Evolutionary conservation across 495 filamentous ascomycete species (phyloP).

Genomic region (Talaromyces thailandensis): DNA sequence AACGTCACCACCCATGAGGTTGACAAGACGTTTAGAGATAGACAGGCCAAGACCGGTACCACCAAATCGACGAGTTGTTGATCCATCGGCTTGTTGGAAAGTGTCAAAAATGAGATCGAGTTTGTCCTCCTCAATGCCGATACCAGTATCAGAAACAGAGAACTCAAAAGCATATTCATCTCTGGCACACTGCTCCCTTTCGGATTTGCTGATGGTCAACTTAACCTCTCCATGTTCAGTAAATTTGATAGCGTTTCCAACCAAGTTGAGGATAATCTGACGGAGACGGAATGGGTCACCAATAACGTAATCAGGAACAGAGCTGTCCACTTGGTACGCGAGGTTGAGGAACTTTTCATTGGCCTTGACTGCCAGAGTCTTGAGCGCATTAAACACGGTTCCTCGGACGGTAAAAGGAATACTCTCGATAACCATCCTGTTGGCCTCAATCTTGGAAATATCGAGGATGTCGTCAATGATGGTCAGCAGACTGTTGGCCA

Average conservation of each 20-base stretch:
- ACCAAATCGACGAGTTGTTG: slow-evolving; percentile 93
- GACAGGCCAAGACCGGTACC: slow-evolving; percentile 93
- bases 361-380: slow-evolving; percentile 93
- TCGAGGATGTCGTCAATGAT: slow-evolving; percentile 99
- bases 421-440: slow-evolving; percentile 98
- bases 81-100: slow-evolving; percentile 98
- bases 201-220: slow-evolving; percentile 72
- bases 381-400: slow-evolving; percentile 95
- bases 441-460: slow-evolving; percentile 98
- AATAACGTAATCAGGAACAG: slow-evolving; percentile 92
- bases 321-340: slow-evolving; percentile 88
- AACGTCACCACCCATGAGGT: slow-evolving; percentile 94
- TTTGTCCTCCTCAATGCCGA: slow-evolving; percentile 94
- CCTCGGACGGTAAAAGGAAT: slow-evolving; percentile 94
- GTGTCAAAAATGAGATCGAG: slow-evolving; percentile 98
- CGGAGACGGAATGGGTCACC: slow-evolving; percentile 95
- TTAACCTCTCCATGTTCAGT: slow-evolving; percentile 97
- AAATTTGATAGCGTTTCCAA: slow-evolving; percentile 71
- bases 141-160: slow-evolving; percentile 93
- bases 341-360: slow-evolving; percentile 93
- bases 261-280: slow-evolving; percentile 71
- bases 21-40: slow-evolving; percentile 92
- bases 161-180: slow-evolving; percentile 94
- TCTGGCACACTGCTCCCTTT: slow-evolving; percentile 54
- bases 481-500: slow-evolving; percentile 93